phyloP scores from a whole-genome alignment of 257 asterid species.

The Pogostemon cablin region DNA sequence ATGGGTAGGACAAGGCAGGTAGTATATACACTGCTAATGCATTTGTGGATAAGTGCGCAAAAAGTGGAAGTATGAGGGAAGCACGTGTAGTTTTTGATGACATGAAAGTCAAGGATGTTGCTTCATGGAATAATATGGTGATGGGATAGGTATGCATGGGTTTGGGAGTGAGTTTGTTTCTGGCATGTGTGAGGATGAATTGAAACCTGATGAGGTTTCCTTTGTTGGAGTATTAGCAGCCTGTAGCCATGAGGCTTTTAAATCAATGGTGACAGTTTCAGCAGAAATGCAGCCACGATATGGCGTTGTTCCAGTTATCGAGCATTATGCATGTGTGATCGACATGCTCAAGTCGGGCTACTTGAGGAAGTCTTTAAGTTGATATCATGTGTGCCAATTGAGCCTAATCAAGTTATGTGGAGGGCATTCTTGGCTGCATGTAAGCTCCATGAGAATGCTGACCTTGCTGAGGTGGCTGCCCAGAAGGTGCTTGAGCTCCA shows the following conservation, averaged over 20 bases:
- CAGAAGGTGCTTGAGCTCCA: slow-evolving; percentile 58
- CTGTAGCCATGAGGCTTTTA: slow-evolving; percentile 78
- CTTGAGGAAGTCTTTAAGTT: slow-evolving; percentile 68
- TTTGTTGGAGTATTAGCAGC: slow-evolving; percentile 80
- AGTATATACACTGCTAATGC: slow-evolving; percentile 56
- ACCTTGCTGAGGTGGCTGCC: slow-evolving; percentile 65
- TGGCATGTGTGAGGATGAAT: slow-evolving; percentile 52
- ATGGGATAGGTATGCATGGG: slow-evolving; percentile 91
- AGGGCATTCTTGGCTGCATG: slow-evolving; percentile 81
- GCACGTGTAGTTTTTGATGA: slow-evolving; percentile 59
- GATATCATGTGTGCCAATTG: slow-evolving; percentile 58
- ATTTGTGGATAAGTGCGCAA: slow-evolving; percentile 86
- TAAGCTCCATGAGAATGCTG: slow-evolving; percentile 64
- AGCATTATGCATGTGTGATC: slow-evolving; percentile 75
- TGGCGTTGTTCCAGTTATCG: slow-evolving; percentile 60
- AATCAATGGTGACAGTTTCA: slow-evolving; percentile 55
- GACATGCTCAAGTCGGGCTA: slow-evolving; percentile 88
- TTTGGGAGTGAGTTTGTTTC: slow-evolving; percentile 62
- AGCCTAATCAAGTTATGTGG: slow-evolving; percentile 81
- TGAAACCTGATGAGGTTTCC: slow-evolving; percentile 74
- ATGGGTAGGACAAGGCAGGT: slow-evolving; percentile 43
- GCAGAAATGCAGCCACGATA: slow-evolving; percentile 58
- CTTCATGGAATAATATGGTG: slow-evolving; percentile 90
- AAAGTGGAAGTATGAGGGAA: slow-evolving; percentile 80
- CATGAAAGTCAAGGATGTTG: slow-evolving; percentile 59